Base-by-base conservation (phyloP, 192 early-diverging fungal genomes). In the Coemansia guatemalensis region DNA sequence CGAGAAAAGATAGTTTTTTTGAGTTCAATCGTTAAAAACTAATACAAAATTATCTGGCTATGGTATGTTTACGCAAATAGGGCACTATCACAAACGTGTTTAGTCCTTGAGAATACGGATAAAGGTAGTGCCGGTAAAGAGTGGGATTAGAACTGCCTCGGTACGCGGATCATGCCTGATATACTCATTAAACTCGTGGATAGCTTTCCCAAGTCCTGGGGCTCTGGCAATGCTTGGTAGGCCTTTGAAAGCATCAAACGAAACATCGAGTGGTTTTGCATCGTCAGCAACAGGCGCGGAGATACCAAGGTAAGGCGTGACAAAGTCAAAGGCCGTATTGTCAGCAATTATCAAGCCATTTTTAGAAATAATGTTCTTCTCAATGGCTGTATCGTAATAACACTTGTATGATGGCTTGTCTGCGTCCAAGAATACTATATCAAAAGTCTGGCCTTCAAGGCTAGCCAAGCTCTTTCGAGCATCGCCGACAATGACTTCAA, bases 351-450 rank as follows among this genome's bases (percentile, higher is more conserved):
- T 82, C 22, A 86, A 59, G 7, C 89, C 91, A 20, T 70, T 25
- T 5, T 84, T 71, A 2, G 80, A 22, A 7, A 93, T 66, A 11
- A 91, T 64, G 17, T 79, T 64, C n/a, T 78, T 71, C n/a, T 88
- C 82, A 27, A 93, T 62, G 49, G 88, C 78, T 7, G 74, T 69
- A 30, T 91, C 78, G 44, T 82, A 88, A 62, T 93, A 90, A 2
- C 69, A 69, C 54, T 79, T 77, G 59, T 93, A 91, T 5, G 76
- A 80, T 22, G 67, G 62, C 65, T 93, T 91, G 68, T 93, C 85
- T 1, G 91, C 91, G 60, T 93, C 91, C 32, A 91, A 53, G 56
- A 88, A 91, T 1, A 86, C 70, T 11, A 87, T 33, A 22, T 91
- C 88, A 73, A 88, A 91, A 27, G 64, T 44, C 25, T 79, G 71